These are phyloP conservation scores for Gracilaria gracilis DNA, from an alignment of 23 red algal genomes.

Conservation along the genomic window DNA sequence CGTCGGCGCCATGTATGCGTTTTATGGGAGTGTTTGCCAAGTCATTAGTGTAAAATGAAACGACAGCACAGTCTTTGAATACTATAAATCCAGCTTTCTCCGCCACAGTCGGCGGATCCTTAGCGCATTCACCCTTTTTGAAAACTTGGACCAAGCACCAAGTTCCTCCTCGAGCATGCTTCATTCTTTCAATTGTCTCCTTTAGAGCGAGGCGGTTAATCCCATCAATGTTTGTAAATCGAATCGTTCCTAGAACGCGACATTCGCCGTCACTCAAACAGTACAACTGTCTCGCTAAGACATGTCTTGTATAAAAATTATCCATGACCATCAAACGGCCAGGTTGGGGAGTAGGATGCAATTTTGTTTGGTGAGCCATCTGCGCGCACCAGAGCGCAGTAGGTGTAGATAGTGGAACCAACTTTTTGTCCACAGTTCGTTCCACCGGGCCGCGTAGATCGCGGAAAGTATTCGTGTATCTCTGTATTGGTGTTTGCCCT, in stretches of 20 bases:
- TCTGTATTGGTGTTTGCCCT: slow-evolving; percentile 20
- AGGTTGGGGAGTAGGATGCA: not conserved
- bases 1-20: not conserved
- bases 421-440: not conserved
- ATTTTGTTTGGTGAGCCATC: slow-evolving; percentile 24
- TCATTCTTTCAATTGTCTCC: not conserved
- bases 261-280: not conserved
- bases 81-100: slow-evolving; percentile 10
- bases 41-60: slow-evolving; percentile 22
- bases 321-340: slow-evolving; percentile 1
- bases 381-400: slow-evolving; percentile 17
- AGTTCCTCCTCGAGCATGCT: not conserved
- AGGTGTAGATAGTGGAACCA: not conserved
- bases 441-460: not conserved
- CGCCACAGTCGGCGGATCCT: not conserved
- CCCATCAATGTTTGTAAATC: no score
- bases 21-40: not conserved
- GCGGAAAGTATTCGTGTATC: not conserved
- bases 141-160: slow-evolving; percentile 10
- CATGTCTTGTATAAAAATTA: slow-evolving; percentile 18
- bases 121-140: not conserved
- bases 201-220: slow-evolving; percentile 17
- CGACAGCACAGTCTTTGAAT: not conserved
- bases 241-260: not conserved
- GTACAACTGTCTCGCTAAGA: not conserved